Base-by-base conservation (phyloP, 257 asterid species). In the Mentha longifolia region DNA sequence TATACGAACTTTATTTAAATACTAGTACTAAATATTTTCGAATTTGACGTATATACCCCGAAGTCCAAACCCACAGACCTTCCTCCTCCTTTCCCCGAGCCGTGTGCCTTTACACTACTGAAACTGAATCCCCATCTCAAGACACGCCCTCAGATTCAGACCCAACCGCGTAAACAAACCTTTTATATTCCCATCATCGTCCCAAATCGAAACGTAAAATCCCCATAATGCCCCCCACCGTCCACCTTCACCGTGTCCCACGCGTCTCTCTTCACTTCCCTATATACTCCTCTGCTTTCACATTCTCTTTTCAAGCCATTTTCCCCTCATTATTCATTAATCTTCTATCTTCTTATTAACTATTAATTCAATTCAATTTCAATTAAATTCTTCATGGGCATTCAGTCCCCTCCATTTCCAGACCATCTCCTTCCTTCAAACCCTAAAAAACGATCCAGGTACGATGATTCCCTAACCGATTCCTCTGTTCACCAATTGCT, bases 381-480 rank as follows among this genome's bases (percentile, higher is more conserved):
- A 35, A 6, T 35, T 35, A 35, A 9, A 9, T 10, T 19, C 65
- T 61, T 14, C 61, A 90, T 91, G 96, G 95, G 78, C 72, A 75
- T 84, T 45, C 56, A 16, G 8, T 50, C 56, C 3, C 56, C 56
- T 9, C 78, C 83, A 52, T 85, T 85, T 68, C 73, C 62, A 61
- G 85, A 83, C n/a, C 78, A 88, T 59, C 52, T 6, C 65, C 22
- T 64, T 78, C 33, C 12, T 16, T 9, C 52, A 20, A 39, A 13
- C 49, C 16, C 61, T 9, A 66, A 22, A 11, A 77, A 64, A 58
- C 75, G 72, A 5, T 28, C 69, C 61, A 78, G 39, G 1, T 8
- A 41, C 14, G 70, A 61, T 12, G 20, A 60, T 22, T 67, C 41
- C 3, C 47, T 7, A 5, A 43, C 7, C 20, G 42, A 67, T 39